Percentiles rank a stretch among this genome's conserved stretches.
Conservation (phyloP, 352 stramenopile genomes). For the Phytophthora syringae region DNA sequence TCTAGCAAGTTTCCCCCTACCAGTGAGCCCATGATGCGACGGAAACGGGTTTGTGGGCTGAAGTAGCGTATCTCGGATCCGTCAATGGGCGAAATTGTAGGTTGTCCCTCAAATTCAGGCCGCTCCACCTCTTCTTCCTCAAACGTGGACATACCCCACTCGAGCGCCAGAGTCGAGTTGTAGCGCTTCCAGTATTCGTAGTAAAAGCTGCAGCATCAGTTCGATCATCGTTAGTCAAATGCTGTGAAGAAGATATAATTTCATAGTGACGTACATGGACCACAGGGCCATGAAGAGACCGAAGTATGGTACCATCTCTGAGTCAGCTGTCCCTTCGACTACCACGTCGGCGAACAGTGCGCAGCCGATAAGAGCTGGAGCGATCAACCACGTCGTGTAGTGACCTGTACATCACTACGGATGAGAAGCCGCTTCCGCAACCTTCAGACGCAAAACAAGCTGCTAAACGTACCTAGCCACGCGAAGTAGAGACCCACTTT, state of each 20-base stretch:
- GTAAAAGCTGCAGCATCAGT: slow-evolving; percentile 53
- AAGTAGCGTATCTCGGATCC: slow-evolving; percentile 84
- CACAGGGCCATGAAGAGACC: slow-evolving; percentile 87
- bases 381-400: slow-evolving; percentile 95
- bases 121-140: slow-evolving; percentile 76
- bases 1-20: too few relatives aligned
- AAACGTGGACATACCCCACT: slow-evolving; percentile 81
- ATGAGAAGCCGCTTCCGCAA: not conserved
- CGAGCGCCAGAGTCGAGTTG: slow-evolving; percentile 69
- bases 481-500: slow-evolving; percentile 98
- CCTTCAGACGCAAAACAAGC: not conserved
- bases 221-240: not conserved
- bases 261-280: slow-evolving; percentile 50
- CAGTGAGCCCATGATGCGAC: slow-evolving; percentile 67
- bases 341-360: slow-evolving; percentile 89
- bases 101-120: slow-evolving; percentile 74
- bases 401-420: slow-evolving; percentile 53
- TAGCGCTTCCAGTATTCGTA: slow-evolving; percentile 87
- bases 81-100: slow-evolving; percentile 76
- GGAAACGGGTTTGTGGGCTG: slow-evolving; percentile 63
- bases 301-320: slow-evolving; percentile 70
- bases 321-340: slow-evolving; percentile 60
- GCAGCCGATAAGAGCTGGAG: slow-evolving; percentile 88
- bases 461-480: slow-evolving; percentile 83
- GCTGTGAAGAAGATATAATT: not conserved